Percentiles rank a stretch among this genome's conserved stretches.
These are phyloP conservation scores for Paraphoma chrysanthemicola DNA, from an alignment of 2,329 filamentous ascomycete species.

Conservation along the genomic window DNA sequence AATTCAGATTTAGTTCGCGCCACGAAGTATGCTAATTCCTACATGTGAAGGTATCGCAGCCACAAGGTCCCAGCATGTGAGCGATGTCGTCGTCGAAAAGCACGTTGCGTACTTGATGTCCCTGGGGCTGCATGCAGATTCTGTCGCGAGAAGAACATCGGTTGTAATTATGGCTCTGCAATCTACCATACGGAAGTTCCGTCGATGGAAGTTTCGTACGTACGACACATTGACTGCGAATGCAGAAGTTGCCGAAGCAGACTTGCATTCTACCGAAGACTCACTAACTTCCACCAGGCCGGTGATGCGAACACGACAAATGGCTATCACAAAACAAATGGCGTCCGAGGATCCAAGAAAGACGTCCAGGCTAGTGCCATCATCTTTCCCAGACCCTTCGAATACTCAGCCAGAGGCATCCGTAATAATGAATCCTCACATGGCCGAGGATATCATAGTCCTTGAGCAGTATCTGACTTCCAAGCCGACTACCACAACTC, in stretches of 20 bases:
- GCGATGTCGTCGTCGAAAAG: slow-evolving; percentile 19
- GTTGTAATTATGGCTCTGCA: slow-evolving; percentile 11
- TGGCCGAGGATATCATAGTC: slow-evolving; percentile 29
- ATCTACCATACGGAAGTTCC: background rate
- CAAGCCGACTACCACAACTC: background rate
- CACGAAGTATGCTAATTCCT: background rate
- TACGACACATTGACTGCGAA: background rate
- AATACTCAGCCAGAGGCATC: slow-evolving; percentile 17
- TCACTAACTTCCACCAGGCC: no score
- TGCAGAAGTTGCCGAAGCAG: no score
- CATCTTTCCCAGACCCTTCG: background rate
- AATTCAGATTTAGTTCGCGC: background rate
- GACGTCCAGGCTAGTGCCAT: no score
- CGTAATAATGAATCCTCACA: slow-evolving; percentile 28
- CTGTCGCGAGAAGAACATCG: slow-evolving; percentile 16
- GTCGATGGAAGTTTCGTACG: background rate
- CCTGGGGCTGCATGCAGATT: slow-evolving; percentile 18
- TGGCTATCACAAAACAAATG: no score
- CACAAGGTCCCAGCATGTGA: slow-evolving; percentile 21
- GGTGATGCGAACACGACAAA: no score
- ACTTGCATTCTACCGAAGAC: no score
- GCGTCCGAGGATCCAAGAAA: no score
- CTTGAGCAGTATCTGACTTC: slow-evolving; percentile 24
- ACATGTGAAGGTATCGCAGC: slow-evolving; percentile 1
- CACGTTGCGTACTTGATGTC: slow-evolving; percentile 22